These are phyloP conservation scores for Ogataea angusta DNA, from an alignment of 805 yeast genomes.

Conservation along the genomic window DNA sequence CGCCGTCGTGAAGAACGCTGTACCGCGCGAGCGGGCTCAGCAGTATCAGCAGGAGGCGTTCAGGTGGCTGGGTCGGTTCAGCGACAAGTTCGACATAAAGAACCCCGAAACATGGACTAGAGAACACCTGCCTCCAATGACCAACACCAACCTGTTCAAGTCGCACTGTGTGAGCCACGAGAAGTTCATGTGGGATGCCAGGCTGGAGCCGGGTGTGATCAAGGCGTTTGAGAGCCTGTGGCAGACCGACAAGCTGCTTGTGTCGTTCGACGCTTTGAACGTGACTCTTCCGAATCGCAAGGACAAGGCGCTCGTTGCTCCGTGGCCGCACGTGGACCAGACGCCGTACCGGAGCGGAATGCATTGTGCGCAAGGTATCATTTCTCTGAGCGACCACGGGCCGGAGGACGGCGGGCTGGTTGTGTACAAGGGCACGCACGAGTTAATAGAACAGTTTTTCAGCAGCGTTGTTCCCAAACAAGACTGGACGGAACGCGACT, in stretches of 20 bases:
- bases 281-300: slow-evolving; percentile 27
- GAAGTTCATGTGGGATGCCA: slow-evolving; percentile 34
- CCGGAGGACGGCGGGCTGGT: slow-evolving; percentile 33
- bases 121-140: slow-evolving; percentile 29
- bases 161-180: slow-evolving; percentile 30
- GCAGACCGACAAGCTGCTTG: slow-evolving; percentile 34
- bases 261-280: slow-evolving; percentile 34
- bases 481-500: slow-evolving; percentile 26
- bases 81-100: slow-evolving; percentile 23
- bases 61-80: slow-evolving; percentile 25
- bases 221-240: slow-evolving; percentile 29
- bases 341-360: slow-evolving; percentile 31
- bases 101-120: slow-evolving; percentile 30
- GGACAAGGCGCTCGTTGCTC: slow-evolving; percentile 11
- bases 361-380: slow-evolving; percentile 35
- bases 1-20: slow-evolving; percentile 32
- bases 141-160: slow-evolving; percentile 16
- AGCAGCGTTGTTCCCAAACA: slow-evolving; percentile 17
- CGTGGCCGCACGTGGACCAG: slow-evolving; percentile 37
- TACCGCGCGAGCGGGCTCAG: slow-evolving; percentile 25
- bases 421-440: slow-evolving; percentile 28
- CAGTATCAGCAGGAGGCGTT: slow-evolving; percentile 23
- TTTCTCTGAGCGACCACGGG: slow-evolving; percentile 22
- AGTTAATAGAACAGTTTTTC: slow-evolving; percentile 26
- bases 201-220: slow-evolving; percentile 29